These are phyloP conservation scores for Pleurostoma richardsiae DNA, from an alignment of 2,329 filamentous ascomycete species.

Conservation along the genomic window DNA sequence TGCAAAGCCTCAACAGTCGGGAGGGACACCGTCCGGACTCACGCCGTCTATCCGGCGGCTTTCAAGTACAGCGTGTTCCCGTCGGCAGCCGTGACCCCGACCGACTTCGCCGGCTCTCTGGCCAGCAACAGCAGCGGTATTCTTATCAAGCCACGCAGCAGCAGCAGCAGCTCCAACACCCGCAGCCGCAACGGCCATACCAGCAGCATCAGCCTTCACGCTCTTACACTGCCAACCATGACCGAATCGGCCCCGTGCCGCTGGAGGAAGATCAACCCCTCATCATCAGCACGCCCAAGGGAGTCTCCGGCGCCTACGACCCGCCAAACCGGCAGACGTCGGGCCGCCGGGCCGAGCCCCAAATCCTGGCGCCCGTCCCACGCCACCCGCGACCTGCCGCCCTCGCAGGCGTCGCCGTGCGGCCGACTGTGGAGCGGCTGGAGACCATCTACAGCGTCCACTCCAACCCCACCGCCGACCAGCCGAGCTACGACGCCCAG, in stretches of 20 bases:
- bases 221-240: slow-evolving; percentile 8
- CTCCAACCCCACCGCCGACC: slow-evolving; percentile 3
- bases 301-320: slow-evolving; percentile 49
- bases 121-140: slow-evolving; percentile 1
- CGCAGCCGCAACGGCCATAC: slow-evolving; percentile 6
- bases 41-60: slow-evolving; percentile 36
- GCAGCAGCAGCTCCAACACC: slow-evolving; percentile 2
- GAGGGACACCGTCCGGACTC: slow-evolving; percentile 27
- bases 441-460: slow-evolving; percentile 47
- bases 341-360: slow-evolving; percentile 30
- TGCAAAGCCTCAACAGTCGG: slow-evolving; percentile 29
- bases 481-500: slow-evolving; percentile 3
- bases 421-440: slow-evolving; percentile 46
- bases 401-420: slow-evolving; percentile 24
- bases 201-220: slow-evolving; percentile 13
- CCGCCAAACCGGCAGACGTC: slow-evolving; percentile 27
- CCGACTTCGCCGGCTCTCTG: slow-evolving; percentile 7
- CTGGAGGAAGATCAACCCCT: slow-evolving; percentile 44
- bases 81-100: slow-evolving; percentile 25
- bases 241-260: slow-evolving; percentile 16
- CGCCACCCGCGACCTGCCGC: slow-evolving; percentile 39
- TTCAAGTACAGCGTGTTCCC: slow-evolving; percentile 34
- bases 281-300: slow-evolving; percentile 56
- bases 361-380: slow-evolving; percentile 48
- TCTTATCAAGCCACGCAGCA: neutral